Percentiles rank a stretch among this genome's conserved stretches.
phyloP scores from a whole-genome alignment of 2,329 filamentous ascomycete species.

The Diplodia seriata region DNA sequence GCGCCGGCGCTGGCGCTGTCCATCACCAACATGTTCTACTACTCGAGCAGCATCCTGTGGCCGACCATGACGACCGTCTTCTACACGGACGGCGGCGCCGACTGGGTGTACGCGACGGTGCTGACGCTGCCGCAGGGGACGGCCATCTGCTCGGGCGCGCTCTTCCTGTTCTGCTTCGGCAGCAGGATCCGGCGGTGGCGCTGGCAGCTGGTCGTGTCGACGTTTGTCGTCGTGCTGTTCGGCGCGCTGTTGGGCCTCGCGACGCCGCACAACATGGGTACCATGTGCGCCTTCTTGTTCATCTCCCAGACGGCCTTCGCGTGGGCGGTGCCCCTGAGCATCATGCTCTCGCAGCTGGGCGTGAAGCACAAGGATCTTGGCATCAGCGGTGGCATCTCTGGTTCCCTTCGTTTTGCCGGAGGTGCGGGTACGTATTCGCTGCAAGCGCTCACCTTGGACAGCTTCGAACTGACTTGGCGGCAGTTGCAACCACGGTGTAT shows the following conservation, averaged over 20 bases:
- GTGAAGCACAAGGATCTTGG: slow-evolving; percentile 58
- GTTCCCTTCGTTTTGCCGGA: slow-evolving; percentile 41
- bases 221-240: slow-evolving; percentile 58
- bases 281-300: slow-evolving; percentile 58
- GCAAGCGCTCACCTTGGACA: too few species aligned
- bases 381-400: slow-evolving; percentile 48
- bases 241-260: slow-evolving; percentile 54
- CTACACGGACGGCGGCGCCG: slow-evolving; percentile 48
- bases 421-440: slow-evolving; percentile 27
- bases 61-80: slow-evolving; percentile 58
- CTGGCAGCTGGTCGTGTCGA: slow-evolving; percentile 54
- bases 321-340: slow-evolving; percentile 57
- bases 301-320: slow-evolving; percentile 55
- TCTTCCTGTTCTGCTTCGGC: slow-evolving; percentile 49
- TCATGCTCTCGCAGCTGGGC: slow-evolving; percentile 59
- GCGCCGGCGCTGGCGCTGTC: slow-evolving; percentile 55
- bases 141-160: slow-evolving; percentile 54
- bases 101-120: slow-evolving; percentile 43
- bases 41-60: slow-evolving; percentile 56
- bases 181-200: slow-evolving; percentile 55
- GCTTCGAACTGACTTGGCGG: too few species aligned
- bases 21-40: slow-evolving; percentile 62
- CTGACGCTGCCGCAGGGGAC: slow-evolving; percentile 56
- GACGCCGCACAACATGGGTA: slow-evolving; percentile 53
- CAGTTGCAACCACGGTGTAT: slow-evolving; percentile 44